A percentile compares a stretch with the other conserved stretches of the same genome.
Conservation (phyloP, 163 green algal genomes). For the Chloroidium sp. region DNA sequence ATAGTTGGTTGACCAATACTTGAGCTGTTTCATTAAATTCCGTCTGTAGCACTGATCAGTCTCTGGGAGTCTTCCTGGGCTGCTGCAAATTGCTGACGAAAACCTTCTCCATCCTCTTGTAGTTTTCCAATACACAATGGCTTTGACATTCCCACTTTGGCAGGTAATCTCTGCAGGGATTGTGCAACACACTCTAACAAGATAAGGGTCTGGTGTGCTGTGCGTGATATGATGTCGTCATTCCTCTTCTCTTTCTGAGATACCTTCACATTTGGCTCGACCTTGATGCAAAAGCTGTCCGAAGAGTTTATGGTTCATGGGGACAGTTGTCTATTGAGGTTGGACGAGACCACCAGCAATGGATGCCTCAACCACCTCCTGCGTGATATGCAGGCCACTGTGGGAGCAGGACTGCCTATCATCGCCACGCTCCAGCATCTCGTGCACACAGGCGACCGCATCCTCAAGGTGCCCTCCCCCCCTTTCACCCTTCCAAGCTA, state of each 20-base stretch:
- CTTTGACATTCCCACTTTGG: too few relatives aligned
- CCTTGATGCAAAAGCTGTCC: background rate
- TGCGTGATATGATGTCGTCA: background rate
- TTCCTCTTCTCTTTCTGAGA: background rate
- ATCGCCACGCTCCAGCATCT: slow-evolving; percentile 90
- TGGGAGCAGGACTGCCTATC: slow-evolving; percentile 87
- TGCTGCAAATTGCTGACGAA: too few relatives aligned
- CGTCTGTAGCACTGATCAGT: too few relatives aligned
- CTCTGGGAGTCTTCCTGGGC: too few relatives aligned
- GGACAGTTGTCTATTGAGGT: slow-evolving; percentile 9
- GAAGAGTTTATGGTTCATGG: background rate
- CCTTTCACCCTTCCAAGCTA: slow-evolving; percentile 1
- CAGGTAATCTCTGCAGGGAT: too few relatives aligned
- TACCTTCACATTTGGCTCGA: background rate
- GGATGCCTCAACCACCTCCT: background rate
- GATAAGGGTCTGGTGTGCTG: too few relatives aligned
- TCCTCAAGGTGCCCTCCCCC: slow-evolving; percentile 30
- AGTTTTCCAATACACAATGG: too few relatives aligned
- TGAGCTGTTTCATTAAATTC: too few relatives aligned
- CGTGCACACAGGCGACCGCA: slow-evolving; percentile 79
- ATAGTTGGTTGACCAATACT: too few relatives aligned
- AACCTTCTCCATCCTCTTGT: too few relatives aligned
- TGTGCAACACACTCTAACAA: too few relatives aligned
- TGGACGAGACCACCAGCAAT: slow-evolving; percentile 2
- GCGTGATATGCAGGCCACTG: slow-evolving; percentile 45